These are phyloP conservation scores for Aleurites moluccanus DNA, from an alignment of 441 rosid species.

Conservation along the genomic window DNA sequence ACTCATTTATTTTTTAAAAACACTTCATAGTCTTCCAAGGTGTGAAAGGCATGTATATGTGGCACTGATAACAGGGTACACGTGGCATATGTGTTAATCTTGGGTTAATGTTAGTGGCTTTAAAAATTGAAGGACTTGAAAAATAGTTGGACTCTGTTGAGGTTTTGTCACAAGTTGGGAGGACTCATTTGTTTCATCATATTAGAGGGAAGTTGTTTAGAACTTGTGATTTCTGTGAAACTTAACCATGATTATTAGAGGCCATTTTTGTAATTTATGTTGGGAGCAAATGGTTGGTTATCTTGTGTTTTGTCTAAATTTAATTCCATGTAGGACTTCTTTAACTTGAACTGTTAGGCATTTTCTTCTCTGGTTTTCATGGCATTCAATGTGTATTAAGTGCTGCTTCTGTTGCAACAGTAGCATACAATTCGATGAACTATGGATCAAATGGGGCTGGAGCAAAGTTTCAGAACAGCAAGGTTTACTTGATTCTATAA, in stretches of 20 bases:
- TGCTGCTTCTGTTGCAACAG: constrained; percentile 81
- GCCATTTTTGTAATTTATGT: constrained; percentile 4
- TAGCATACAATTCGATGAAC: constrained; percentile 59
- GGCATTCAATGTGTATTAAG: constrained; percentile 63
- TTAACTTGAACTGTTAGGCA: constrained; percentile 56
- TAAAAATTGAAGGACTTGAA: not conserved
- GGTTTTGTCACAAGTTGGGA: not conserved
- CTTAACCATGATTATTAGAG: not conserved
- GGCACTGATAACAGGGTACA: not conserved
- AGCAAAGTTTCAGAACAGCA: constrained; percentile 76
- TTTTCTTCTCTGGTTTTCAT: constrained; percentile 68
- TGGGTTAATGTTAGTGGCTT: not conserved
- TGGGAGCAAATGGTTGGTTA: constrained; percentile 16
- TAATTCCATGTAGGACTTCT: constrained; percentile 41
- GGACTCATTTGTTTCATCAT: not conserved
- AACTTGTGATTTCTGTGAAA: constrained; percentile 1
- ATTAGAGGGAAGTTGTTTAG: not conserved
- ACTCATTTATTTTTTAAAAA: not conserved
- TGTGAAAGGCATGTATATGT: not conserved
- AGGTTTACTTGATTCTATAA: constrained; percentile 51
- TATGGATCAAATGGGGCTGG: constrained; percentile 74
- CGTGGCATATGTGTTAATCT: not conserved
- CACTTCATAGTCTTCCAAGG: not conserved
- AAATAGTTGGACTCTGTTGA: not conserved
- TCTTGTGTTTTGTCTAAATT: constrained; percentile 21